phyloP scores from a whole-genome alignment of 2,329 filamentous ascomycete species.

The Calonectria naviculata region DNA sequence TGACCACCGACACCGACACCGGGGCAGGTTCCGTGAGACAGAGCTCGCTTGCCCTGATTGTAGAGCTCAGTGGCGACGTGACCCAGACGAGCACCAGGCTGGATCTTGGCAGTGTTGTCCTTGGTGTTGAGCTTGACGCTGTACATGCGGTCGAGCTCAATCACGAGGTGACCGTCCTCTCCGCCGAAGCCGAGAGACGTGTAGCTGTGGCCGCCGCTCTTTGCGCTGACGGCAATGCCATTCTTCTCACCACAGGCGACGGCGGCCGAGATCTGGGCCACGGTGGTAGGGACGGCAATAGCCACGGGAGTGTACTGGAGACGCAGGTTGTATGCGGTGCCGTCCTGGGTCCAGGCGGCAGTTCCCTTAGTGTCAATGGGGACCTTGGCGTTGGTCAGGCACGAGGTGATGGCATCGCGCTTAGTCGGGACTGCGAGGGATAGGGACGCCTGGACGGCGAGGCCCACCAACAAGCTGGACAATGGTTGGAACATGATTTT shows the following conservation, averaged over 20 bases:
- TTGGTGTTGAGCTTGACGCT: conserved; percentile 40
- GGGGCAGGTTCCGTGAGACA: conserved; percentile 64
- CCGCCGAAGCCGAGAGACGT: conserved; percentile 60
- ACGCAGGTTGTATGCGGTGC: conserved; percentile 47
- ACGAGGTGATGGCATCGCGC: conserved; percentile 40
- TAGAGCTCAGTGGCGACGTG: conserved; percentile 56
- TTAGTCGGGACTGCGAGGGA: conserved; percentile 30
- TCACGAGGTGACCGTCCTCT: conserved; percentile 52
- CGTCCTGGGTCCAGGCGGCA: conserved; percentile 46
- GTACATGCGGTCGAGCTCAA: conserved; percentile 54
- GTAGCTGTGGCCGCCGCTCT: conserved; percentile 65
- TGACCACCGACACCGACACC: conserved; percentile 46
- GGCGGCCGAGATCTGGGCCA: conserved; percentile 56
- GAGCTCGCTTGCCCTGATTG: conserved; percentile 52
- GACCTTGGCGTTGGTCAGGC: conserved; percentile 41
- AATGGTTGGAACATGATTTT: conserved; percentile 10
- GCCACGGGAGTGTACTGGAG: conserved; percentile 45
- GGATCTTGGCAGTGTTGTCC: conserved; percentile 36
- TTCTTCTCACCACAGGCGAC: conserved; percentile 57
- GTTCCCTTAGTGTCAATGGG: conserved; percentile 35
- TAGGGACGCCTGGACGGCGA: conserved; percentile 10
- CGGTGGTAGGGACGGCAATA: conserved; percentile 46
- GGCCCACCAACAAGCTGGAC: conserved; percentile 1
- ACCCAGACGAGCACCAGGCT: conserved; percentile 62
- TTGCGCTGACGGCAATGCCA: conserved; percentile 60